Evolutionary conservation across 192 early-diverging fungal genomes (phyloP).

Genomic region (Coemansia sp.): DNA sequence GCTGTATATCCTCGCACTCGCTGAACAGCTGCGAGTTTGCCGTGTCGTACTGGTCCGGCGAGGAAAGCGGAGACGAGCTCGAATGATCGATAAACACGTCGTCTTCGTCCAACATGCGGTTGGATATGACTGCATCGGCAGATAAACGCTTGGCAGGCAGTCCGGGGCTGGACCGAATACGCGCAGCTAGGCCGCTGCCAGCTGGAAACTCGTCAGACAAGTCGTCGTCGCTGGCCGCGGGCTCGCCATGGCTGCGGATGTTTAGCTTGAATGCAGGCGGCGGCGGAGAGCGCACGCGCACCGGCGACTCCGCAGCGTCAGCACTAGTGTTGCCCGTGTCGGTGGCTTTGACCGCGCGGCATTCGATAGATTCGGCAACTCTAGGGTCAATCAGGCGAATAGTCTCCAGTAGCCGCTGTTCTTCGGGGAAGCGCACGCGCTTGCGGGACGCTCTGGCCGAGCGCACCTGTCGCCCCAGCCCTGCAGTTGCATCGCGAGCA

Average conservation of each 20-base stretch:
- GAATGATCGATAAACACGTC: background rate
- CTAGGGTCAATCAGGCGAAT: conserved; percentile 42
- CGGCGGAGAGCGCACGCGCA: background rate
- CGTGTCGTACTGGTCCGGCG: conserved; percentile 8
- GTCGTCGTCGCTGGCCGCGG: background rate
- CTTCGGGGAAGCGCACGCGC: conserved; percentile 46
- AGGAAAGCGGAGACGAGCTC: background rate
- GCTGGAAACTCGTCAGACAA: background rate
- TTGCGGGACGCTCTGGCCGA: conserved; percentile 16
- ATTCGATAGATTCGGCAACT: conserved; percentile 26
- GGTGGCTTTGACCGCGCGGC: conserved; percentile 1
- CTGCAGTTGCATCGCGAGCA: background rate
- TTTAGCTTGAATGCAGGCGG: background rate
- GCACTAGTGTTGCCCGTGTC: background rate
- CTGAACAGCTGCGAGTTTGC: conserved; percentile 16
- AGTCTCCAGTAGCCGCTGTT: conserved; percentile 41
- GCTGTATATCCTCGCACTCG: background rate
- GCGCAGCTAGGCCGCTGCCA: background rate
- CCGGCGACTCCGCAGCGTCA: background rate
- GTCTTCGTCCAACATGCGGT: background rate
- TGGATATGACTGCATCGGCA: background rate
- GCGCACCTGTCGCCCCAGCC: conserved; percentile 1
- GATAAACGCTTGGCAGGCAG: background rate
- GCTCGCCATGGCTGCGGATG: background rate
- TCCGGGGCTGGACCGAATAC: conserved; percentile 10